phyloP scores from a whole-genome alignment of 192 early-diverging fungal genomes.

The Rhizoclosmatium globosum region DNA sequence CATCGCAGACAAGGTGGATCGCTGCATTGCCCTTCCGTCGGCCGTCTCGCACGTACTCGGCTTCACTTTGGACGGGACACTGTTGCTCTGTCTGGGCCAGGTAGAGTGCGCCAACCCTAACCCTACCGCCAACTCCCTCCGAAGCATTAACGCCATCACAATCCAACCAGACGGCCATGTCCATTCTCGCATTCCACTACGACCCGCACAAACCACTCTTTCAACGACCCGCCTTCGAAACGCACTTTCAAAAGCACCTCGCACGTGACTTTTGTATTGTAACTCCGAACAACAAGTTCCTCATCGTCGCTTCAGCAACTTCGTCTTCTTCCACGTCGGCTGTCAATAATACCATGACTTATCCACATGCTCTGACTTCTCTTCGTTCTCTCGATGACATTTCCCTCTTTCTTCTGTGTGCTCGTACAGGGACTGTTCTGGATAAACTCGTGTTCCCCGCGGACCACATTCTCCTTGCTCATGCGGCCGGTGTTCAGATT shows the following conservation, averaged over 20 bases:
- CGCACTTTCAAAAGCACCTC: conserved; percentile 52
- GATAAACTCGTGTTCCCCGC: conserved; percentile 62
- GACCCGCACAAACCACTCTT: neutral
- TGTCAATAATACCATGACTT: conserved; percentile 3
- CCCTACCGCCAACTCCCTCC: neutral
- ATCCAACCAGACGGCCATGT: neutral
- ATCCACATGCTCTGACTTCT: conserved; percentile 59
- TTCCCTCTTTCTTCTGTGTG: conserved; percentile 70
- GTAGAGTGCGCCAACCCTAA: neutral
- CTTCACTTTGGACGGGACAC: neutral
- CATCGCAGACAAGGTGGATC: neutral
- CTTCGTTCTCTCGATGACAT: conserved; percentile 67
- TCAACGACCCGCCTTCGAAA: neutral
- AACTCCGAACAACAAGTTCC: conserved; percentile 59
- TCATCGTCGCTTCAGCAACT: neutral
- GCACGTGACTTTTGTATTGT: conserved; percentile 74
- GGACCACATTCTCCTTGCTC: conserved; percentile 70
- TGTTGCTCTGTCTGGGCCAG: conserved; percentile 1
- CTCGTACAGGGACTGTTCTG: conserved; percentile 64
- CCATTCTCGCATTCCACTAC: neutral
- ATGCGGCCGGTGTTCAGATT: conserved; percentile 77
- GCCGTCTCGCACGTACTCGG: conserved; percentile 5
- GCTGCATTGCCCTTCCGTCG: neutral
- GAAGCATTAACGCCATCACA: neutral
- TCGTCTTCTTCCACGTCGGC: neutral